A percentile compares a stretch with the other conserved stretches of the same genome.
Evolutionary conservation across 1,284 basidiomycete genomes (phyloP).

Genomic region (Omphalotus olearius): DNA sequence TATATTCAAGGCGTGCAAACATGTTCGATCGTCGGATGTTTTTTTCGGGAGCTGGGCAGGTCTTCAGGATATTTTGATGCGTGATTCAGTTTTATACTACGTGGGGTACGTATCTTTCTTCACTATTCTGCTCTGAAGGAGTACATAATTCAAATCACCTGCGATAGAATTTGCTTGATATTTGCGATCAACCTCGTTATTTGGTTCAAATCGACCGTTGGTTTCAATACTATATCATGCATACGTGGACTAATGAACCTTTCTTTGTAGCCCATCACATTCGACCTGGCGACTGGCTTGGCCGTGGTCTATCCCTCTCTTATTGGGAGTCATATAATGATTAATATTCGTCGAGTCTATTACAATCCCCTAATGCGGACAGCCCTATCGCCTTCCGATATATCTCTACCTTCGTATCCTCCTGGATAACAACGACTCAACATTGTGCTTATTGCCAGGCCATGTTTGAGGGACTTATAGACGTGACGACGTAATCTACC

Average conservation of each 20-base stretch:
- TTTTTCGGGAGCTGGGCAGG: background rate
- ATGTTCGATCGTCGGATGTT: background rate
- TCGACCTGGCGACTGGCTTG: background rate
- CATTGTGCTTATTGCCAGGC: too few species aligned
- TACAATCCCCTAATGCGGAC: background rate
- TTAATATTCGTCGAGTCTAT: constrained; percentile 1
- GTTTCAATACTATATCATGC: background rate
- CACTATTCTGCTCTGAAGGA: background rate
- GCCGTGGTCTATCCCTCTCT: constrained; percentile 1
- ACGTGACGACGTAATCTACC: too few species aligned
- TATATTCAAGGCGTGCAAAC: background rate
- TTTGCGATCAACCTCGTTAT: background rate
- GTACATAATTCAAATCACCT: background rate
- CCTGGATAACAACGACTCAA: too few species aligned
- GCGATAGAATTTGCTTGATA: background rate
- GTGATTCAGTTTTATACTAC: background rate
- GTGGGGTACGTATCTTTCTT: background rate
- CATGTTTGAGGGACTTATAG: too few species aligned
- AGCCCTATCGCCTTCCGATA: background rate
- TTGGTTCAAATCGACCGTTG: background rate
- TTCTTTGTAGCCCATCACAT: background rate
- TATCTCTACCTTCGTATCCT: background rate
- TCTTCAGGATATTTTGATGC: background rate
- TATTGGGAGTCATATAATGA: constrained; percentile 1
- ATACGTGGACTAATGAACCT: too few species aligned